Base-by-base conservation (phyloP, 169 alveolate species). In the Plasmodium knowlesi region DNA sequence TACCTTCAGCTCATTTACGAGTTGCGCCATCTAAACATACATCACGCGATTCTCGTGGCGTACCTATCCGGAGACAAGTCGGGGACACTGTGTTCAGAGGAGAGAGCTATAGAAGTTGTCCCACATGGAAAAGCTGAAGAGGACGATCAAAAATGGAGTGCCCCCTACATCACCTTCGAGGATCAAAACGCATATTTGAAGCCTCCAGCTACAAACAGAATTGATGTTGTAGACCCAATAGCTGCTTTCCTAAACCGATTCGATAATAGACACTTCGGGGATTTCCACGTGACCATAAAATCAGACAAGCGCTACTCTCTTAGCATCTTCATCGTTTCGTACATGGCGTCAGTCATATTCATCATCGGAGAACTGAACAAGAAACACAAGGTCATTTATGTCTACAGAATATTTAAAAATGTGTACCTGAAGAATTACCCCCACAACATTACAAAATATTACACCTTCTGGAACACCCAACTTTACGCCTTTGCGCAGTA, bases 1-100 rank as follows among this genome's bases (percentile, higher is more conserved):
- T 91, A 91, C 37, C 67, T 91, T n/a, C 92, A 91, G 72, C 54
- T 91, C 16, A 81, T 91, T 46, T n/a, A 81, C 54, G 95, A 91
- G 50, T 6, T 81, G 34, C 41, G 95, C 30, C 53, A 81, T 10
- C 57, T 81, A 28, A 91, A 91, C 43, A 82, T 91, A 25, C 74
- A 37, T n/a, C 95, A 91, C 76, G 95, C 95, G 14, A 81, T 91
- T 19, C 50, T 91, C 4, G 22, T 91, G 28, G 92, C 92, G 5
- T 81, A 91, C 25, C 80, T 91, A 0, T 91, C 92, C 9, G 89
- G 82, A 57, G 92, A 91, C 9, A 91, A 81, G 39, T 30, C 37
- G n/a, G 95, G 95, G 0, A 91, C 95, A 3, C 82, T 91, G 3
- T 91, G 95, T 57, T 67, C 79, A 1, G 41, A 3, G 57, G 92